These are phyloP conservation scores for Atkinsonella texensis DNA, from an alignment of 2,329 filamentous ascomycete genomes.

Conservation along the genomic window DNA sequence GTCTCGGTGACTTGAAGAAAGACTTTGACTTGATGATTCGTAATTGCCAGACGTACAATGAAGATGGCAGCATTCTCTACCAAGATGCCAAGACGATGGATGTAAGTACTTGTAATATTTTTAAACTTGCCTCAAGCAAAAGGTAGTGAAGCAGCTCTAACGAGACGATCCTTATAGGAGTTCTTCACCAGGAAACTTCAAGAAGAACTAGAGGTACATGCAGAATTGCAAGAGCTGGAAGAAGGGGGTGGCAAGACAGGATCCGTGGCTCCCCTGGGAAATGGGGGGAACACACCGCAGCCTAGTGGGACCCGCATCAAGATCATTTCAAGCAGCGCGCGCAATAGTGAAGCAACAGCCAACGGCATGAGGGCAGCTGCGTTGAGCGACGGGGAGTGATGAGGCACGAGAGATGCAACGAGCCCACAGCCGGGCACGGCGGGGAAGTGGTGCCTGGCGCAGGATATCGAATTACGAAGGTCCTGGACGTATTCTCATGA, in stretches of 20 bases:
- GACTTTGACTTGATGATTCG: slow-evolving; percentile 77
- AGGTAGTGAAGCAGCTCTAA: slow-evolving; percentile 18
- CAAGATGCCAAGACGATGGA: slow-evolving; percentile 88
- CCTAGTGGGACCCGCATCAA: slow-evolving; percentile 56
- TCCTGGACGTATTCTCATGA: background rate
- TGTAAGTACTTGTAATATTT: slow-evolving; percentile 39
- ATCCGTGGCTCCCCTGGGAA: slow-evolving; percentile 32
- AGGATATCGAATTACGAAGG: background rate
- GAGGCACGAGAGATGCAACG: background rate
- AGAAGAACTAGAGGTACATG: slow-evolving; percentile 39
- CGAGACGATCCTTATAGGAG: slow-evolving; percentile 27
- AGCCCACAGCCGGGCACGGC: background rate
- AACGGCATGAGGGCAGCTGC: slow-evolving; percentile 27
- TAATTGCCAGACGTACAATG: slow-evolving; percentile 94
- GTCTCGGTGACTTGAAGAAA: slow-evolving; percentile 63
- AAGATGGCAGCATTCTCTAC: slow-evolving; percentile 86
- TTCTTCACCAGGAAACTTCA: slow-evolving; percentile 43
- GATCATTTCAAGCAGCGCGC: slow-evolving; percentile 38
- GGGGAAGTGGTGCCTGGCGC: background rate
- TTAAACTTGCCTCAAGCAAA: background rate
- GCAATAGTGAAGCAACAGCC: slow-evolving; percentile 15
- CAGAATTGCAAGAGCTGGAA: slow-evolving; percentile 45
- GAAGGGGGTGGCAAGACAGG: slow-evolving; percentile 26
- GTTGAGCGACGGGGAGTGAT: slow-evolving; percentile 43
- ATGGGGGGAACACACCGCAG: slow-evolving; percentile 52